Evolutionary conservation across 345 rosid species (phyloP).

Genomic region (Syzygium jambos): DNA sequence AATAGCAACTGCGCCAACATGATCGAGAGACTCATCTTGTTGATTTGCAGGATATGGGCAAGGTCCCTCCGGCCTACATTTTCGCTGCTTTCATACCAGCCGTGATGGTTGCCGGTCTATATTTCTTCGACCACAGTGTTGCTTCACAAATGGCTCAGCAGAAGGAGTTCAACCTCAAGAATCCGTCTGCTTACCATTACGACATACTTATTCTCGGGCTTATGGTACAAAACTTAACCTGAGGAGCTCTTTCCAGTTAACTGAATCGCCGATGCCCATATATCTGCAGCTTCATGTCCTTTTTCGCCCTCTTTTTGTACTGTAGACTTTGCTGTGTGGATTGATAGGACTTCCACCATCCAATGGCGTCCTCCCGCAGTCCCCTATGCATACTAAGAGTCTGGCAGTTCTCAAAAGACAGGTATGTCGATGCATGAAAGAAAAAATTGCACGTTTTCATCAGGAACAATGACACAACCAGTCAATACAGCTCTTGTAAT

Average conservation of each 20-base stretch:
- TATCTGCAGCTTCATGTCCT: neutral
- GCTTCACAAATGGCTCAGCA: slow-evolving; percentile 22
- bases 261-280: neutral
- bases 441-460: neutral
- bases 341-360: slow-evolving; percentile 33
- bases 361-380: slow-evolving; percentile 37
- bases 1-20: neutral
- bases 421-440: neutral
- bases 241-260: neutral
- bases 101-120: slow-evolving; percentile 14
- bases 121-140: slow-evolving; percentile 18
- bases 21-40: neutral
- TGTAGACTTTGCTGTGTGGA: slow-evolving; percentile 26
- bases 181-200: slow-evolving; percentile 15
- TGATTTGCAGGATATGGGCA: slow-evolving; percentile 14
- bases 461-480: neutral
- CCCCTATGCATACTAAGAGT: slow-evolving; percentile 37
- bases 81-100: slow-evolving; percentile 11
- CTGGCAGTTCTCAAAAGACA: slow-evolving; percentile 29
- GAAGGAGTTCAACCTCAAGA: slow-evolving; percentile 17
- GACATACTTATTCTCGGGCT: slow-evolving; percentile 11
- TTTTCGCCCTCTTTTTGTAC: neutral
- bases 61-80: slow-evolving; percentile 5
- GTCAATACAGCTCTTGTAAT: neutral
- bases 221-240: neutral